Base-by-base conservation (phyloP, 805 yeast genomes). In the Diddensiella transvaalensis region DNA sequence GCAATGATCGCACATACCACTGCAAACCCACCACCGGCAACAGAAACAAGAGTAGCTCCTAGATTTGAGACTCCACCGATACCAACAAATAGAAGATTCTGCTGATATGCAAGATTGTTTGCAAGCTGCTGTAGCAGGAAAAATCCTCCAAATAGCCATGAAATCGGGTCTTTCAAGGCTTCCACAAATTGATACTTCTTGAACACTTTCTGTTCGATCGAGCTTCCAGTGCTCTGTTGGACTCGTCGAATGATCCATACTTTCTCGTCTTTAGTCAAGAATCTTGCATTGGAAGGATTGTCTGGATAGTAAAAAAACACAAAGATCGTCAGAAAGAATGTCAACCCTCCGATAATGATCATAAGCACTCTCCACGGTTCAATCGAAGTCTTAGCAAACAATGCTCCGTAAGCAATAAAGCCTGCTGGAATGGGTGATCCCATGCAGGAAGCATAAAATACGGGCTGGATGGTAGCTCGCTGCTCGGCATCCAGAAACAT, bases 201-300 rank as follows among this genome's bases (percentile, higher is more conserved):
- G 58, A 79, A 67, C 5, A 26, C 19, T 40, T 73, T 74, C 49
- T 74, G 76, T 49, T 74, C 77, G 49, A 72, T 70, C 1, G 76
- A 58, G 1, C 72, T 62, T 45, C 58, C 67, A 4, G 68, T 73
- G 22, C 64, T 63, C 32, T 53, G 57, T 52, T 69, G 74, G 47
- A 65, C 69, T 59, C 71, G 61, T 63, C 75, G 61, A 52, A 77
- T 76, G 49, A 74, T 64, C 74, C 76, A 72, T 10, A 78, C 72
- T 56, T 72, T 78, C 60, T 81, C 85, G 39, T 76, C 70, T 2
- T 57, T 60, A 3, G 73, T 51, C 42, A 81, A 66, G 54, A 76
- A 76, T 48, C 62, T 68, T 3, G 80, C 79, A 51, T 67, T 70
- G 0, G 80, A 61, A 13, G 85, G 85, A 59, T 79, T 77, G 50